Base-by-base conservation (phyloP, 2,329 filamentous ascomycete species). In the Aspergillus sp. region DNA sequence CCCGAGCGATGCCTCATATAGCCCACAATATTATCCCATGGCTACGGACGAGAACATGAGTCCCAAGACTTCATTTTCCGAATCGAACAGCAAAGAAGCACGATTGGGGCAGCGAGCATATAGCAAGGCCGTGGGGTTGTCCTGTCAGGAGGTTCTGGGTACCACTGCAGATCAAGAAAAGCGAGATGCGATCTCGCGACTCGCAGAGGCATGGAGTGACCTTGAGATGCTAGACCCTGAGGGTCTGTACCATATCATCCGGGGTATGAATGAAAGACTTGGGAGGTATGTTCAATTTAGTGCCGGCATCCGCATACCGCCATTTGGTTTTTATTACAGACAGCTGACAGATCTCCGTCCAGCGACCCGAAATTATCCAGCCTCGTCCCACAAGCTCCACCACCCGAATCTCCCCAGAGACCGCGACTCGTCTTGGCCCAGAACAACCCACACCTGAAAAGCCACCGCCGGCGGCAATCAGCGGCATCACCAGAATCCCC, bases 201-300 rank as follows among this genome's bases (percentile, higher is more conserved):
- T 96, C 10, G 88, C 88, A 0, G 88, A 95, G 64, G 90, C 91
- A 0, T 94, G 93, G 75, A 85, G 84, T 4, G 79, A 84, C 10
- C 77, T 98, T 27, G 88, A 97, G 65, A 82, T 87, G 41, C 77
- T 91, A 25, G 91, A 98, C 60, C 91, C 91, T 0, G 91, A 96
- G 64, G 90, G 90, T 15, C 82, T 90, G 37, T 93, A 91, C 60
- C 83, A 95, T 56, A 77, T 98, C 13, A 77, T 98, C 61, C 86
- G 84, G 60, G 79, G 82, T 48, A 80, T 95, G 54, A 77, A 94
- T 51, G 79, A 87, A n/a, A 81, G 82, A 48, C 78, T 94, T 42
- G 79, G 85, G 50, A 61, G 60, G 61, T 69, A 56, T 58, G 66
- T 62, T 17, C 25, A 7, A 38, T 19, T 12, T 12, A 9, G 22